Evolutionary conservation across 2,329 filamentous ascomycete species (phyloP), one percentile per base, ranked within the genome.

Genomic region (Sporothrix luriei): DNA sequence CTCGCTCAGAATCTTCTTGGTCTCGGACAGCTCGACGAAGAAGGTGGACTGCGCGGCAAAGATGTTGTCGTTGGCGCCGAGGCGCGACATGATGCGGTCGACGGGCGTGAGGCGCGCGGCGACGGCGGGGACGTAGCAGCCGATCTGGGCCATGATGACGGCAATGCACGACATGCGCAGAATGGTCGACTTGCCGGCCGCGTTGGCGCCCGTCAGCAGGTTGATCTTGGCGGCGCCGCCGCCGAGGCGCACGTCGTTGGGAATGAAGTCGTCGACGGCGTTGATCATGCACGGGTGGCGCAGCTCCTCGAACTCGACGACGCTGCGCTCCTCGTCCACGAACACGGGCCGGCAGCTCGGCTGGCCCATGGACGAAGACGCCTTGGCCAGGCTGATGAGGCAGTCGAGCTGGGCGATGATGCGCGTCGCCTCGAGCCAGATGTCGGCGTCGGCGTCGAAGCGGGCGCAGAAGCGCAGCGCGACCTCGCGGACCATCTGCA

Each of bases 21-120:
- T 99, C 79, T 99, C 95, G 0, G 93, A 94, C 1, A 99, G 83
- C 80, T 99, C 95, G 38, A 99, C 94, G 77, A 99, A 98, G 84
- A 99, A 99, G 2, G 95, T 99, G 16, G 92, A 97, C 79, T 99
- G 95, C 0, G 94, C 92, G 1, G 94, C 95, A 77, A 99, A 98
- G 75, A 99, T 99, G 79, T 98, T 98, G 87, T 99, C 95, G 76
- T 98, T 97, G 62, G 95, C 95, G 11, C 95, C 95, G 0, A 99
- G 88, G 59, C 95, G 92, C 11, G 94, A 98, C 95, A 99, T 99
- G 83, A 99, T 98, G 68, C 95, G 92, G 78, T 99, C 95, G 3
- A 97, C 89, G 0, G 95, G 94, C 0, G 94, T 98, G 57, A 99
- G 84, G 2, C 86, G 88, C 0, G 95, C 95, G 3, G 89, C 92